Evolutionary conservation across 2,329 filamentous ascomycete species (phyloP), one percentile per base, ranked within the genome.

Genomic region (Mycogone perniciosa): DNA sequence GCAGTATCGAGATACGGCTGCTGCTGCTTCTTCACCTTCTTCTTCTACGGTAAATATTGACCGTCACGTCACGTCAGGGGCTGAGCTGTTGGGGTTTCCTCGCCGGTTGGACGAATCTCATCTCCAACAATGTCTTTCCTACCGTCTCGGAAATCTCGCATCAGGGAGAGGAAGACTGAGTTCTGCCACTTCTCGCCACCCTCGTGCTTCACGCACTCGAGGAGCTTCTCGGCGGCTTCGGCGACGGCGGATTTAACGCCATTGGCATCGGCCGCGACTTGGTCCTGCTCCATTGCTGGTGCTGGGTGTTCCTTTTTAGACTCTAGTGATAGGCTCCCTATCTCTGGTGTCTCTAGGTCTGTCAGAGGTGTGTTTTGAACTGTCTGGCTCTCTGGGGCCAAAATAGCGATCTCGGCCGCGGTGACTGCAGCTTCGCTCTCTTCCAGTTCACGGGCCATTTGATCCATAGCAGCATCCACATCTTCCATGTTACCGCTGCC

Each of bases 181-280:
- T 74, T 72, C 55, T 72, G 71, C 71, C 71, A 74, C 55, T 74
- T 74, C 7, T 74, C 71, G 39, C 71, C 70, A 41, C 64, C 61
- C 54, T 74, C 71, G 47, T 74, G 71, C 55, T 71, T 63, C 27
- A 74, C 71, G 2, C 68, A 67, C 43, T 73, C 68, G 34, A 74
- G 63, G 1, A 74, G 66, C 26, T 69, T 65, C 53, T 71, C 66
- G 6, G 71, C 71, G 0, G 71, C 71, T 50, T 72, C 69, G 2
- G 71, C 67, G 2, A 74, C 68, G 26, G 68, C 69, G 1, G 68
- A 69, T 38, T 65, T 67, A 9, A 30, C 20, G 31, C 20, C 30
- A 20, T 27, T 37, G n/a, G 53, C 26, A 3, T 46, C 55, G 8
- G 54, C 50, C 2, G 59, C 54, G 4, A 39, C 43, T 2, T 61